These are phyloP conservation scores for Pyrenochaeta sp. DNA, from an alignment of 2,329 filamentous ascomycete species.

Conservation along the genomic window DNA sequence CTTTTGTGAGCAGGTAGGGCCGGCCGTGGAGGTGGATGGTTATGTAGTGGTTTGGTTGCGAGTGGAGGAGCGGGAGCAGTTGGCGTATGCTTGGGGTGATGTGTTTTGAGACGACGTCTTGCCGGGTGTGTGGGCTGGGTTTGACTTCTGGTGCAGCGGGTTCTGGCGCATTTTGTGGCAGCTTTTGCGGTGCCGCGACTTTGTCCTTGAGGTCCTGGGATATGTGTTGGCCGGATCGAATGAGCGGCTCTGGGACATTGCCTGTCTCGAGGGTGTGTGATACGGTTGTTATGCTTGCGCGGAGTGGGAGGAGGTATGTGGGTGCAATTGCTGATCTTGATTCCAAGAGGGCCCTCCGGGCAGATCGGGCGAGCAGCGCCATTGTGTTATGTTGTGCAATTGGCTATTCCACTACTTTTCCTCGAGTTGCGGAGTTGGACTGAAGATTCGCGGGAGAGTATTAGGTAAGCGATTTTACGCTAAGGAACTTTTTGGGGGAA, in stretches of 20 bases:
- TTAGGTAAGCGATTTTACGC: slow-evolving; percentile 25
- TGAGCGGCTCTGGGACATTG: slow-evolving; percentile 49
- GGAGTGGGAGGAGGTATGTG: slow-evolving; percentile 61
- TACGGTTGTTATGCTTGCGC: slow-evolving; percentile 55
- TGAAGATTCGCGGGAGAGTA: slow-evolving; percentile 18
- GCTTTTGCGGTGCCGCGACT: slow-evolving; percentile 19
- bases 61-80: slow-evolving; percentile 74
- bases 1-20: slow-evolving; percentile 76
- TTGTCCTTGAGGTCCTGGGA: slow-evolving; percentile 35
- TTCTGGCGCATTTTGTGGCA: slow-evolving; percentile 19
- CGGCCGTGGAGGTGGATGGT: slow-evolving; percentile 80
- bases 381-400: slow-evolving; percentile 33
- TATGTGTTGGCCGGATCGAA: slow-evolving; percentile 57
- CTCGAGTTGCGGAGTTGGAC: slow-evolving; percentile 23
- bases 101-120: slow-evolving; percentile 39
- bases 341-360: slow-evolving; percentile 70
- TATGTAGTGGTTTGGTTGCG: slow-evolving; percentile 79
- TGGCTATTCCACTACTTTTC: slow-evolving; percentile 9
- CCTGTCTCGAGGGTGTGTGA: slow-evolving; percentile 48
- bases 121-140: slow-evolving; percentile 27
- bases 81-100: slow-evolving; percentile 65
- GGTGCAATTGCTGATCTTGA: slow-evolving; percentile 61
- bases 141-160: slow-evolving; percentile 18
- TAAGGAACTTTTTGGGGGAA: slow-evolving; percentile 30
- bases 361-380: slow-evolving; percentile 58